Conservation (phyloP, 2,329 filamentous ascomycete genomes). For the Domatiomyces globalis region DNA sequence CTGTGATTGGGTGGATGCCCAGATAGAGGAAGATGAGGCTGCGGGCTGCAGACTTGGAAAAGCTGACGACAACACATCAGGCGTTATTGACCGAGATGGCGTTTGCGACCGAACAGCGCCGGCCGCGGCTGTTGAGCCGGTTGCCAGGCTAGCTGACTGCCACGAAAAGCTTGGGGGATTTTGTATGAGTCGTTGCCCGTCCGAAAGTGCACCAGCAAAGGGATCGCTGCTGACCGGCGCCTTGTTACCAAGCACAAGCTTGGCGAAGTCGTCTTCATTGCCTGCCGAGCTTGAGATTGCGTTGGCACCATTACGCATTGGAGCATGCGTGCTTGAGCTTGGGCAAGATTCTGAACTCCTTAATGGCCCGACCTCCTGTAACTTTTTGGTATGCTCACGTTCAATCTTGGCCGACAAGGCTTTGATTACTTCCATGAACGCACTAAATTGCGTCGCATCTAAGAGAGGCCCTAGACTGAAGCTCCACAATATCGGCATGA, state of each 20-base stretch:
- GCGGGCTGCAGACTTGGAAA: slow-evolving; percentile 35
- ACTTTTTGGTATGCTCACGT: slow-evolving; percentile 72
- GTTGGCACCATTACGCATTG: slow-evolving; percentile 16
- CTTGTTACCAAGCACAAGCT: slow-evolving; percentile 65
- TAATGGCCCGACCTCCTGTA: slow-evolving; percentile 61
- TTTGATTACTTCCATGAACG: slow-evolving; percentile 82
- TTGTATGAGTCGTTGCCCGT: slow-evolving; percentile 19
- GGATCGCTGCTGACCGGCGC: slow-evolving; percentile 24
- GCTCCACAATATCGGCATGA: slow-evolving; percentile 76
- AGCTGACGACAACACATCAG: slow-evolving; percentile 35
- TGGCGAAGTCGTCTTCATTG: slow-evolving; percentile 64
- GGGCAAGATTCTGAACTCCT: slow-evolving; percentile 30
- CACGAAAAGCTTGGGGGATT: slow-evolving; percentile 30
- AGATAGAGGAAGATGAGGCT: slow-evolving; percentile 23
- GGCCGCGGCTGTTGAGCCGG: slow-evolving; percentile 5
- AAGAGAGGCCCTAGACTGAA: slow-evolving; percentile 85
- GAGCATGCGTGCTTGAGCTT: slow-evolving; percentile 19
- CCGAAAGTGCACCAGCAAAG: slow-evolving; percentile 20
- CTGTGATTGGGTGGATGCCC: slow-evolving; percentile 4
- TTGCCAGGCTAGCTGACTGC: slow-evolving; percentile 23
- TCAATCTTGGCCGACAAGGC: slow-evolving; percentile 66
- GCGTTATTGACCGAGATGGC: slow-evolving; percentile 36
- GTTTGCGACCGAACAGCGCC: slow-evolving; percentile 8
- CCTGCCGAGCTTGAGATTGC: slow-evolving; percentile 37
- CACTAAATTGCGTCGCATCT: slow-evolving; percentile 72